phyloP scores from a whole-genome alignment of 805 yeast species.

The Wickerhamiella azyma region DNA sequence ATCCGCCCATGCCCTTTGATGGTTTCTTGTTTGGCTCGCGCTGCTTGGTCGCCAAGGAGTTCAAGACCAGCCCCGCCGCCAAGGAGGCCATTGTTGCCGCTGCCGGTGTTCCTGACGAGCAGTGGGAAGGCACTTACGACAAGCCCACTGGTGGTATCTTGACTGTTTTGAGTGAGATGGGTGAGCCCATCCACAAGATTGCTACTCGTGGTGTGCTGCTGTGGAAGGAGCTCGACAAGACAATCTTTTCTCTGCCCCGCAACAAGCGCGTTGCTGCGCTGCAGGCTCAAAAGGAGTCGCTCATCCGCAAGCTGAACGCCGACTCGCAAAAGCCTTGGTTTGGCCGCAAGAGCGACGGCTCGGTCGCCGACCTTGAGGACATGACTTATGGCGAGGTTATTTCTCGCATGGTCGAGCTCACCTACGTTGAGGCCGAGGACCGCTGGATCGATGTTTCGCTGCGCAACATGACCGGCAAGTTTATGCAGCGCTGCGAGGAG shows the following conservation, averaged over 20 bases:
- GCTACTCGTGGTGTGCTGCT: conserved; percentile 96
- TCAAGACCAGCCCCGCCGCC: conserved; percentile 85
- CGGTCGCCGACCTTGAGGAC: conserved; percentile 81
- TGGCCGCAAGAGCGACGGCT: conserved; percentile 55
- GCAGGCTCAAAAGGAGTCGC: conserved; percentile 69
- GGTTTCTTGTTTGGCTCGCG: conserved; percentile 94
- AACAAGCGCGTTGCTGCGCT: conserved; percentile 67
- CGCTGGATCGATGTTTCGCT: conserved; percentile 83
- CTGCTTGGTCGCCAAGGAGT: conserved; percentile 95
- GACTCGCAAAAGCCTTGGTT: conserved; percentile 99
- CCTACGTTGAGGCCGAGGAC: conserved; percentile 62
- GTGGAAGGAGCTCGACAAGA: conserved; percentile 89
- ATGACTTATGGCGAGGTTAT: conserved; percentile 94
- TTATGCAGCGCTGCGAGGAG: conserved; percentile 91
- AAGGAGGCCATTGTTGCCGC: conserved; percentile 83
- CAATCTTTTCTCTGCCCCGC: conserved; percentile 84
- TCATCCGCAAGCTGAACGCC: conserved; percentile 72
- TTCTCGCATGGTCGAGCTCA: conserved; percentile 70
- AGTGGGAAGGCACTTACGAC: conserved; percentile 93
- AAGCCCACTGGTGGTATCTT: conserved; percentile 94
- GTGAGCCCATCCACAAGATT: conserved; percentile 97
- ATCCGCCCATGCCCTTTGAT: conserved; percentile 98
- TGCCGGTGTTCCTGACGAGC: conserved; percentile 71
- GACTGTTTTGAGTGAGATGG: conserved; percentile 97
- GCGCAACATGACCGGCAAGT: conserved; percentile 76